Percentiles rank a stretch among this genome's conserved stretches.
phyloP scores from a whole-genome alignment of 495 filamentous ascomycete genomes.

The Coniosporium apollinis region DNA sequence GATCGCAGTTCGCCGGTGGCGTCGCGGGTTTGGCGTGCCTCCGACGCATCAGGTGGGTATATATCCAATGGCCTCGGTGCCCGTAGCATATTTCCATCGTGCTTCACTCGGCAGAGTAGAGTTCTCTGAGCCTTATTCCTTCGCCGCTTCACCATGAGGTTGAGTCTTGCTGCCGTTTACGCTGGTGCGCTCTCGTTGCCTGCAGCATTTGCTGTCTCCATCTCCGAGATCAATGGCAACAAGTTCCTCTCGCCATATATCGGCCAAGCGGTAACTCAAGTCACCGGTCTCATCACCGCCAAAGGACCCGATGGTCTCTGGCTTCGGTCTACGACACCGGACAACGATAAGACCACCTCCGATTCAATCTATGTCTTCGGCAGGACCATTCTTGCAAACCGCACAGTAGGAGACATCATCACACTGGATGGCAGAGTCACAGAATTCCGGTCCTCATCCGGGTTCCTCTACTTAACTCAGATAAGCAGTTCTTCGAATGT shows the following conservation, averaged over 20 bases:
- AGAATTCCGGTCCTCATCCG: slow-evolving; percentile 34
- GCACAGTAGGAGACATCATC: slow-evolving; percentile 39
- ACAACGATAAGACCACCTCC: slow-evolving; percentile 30
- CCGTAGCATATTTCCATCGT: too few species aligned
- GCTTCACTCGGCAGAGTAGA: too few species aligned
- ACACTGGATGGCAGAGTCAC: slow-evolving; percentile 35
- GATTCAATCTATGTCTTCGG: slow-evolving; percentile 42
- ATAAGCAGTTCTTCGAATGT: slow-evolving; percentile 32
- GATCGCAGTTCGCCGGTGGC: too few species aligned
- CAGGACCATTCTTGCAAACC: slow-evolving; percentile 20
- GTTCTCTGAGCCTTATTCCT: too few species aligned
- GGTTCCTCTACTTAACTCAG: slow-evolving; percentile 41
- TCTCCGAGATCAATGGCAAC: slow-evolving; percentile 44
- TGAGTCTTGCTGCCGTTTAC: too few species aligned
- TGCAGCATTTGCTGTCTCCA: slow-evolving; percentile 30
- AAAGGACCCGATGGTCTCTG: slow-evolving; percentile 40
- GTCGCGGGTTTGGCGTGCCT: too few species aligned
- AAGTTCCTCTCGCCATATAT: slow-evolving; percentile 39
- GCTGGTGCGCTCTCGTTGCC: too few species aligned
- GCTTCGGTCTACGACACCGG: slow-evolving; percentile 34
- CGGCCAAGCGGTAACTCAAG: slow-evolving; percentile 31
- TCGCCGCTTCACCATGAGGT: too few species aligned
- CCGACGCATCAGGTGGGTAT: too few species aligned
- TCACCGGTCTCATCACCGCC: slow-evolving; percentile 43
- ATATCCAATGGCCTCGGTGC: too few species aligned